Evolutionary conservation across 2,329 filamentous ascomycete genomes (phyloP).

Genomic region (Hymenoscyphus scutula): DNA sequence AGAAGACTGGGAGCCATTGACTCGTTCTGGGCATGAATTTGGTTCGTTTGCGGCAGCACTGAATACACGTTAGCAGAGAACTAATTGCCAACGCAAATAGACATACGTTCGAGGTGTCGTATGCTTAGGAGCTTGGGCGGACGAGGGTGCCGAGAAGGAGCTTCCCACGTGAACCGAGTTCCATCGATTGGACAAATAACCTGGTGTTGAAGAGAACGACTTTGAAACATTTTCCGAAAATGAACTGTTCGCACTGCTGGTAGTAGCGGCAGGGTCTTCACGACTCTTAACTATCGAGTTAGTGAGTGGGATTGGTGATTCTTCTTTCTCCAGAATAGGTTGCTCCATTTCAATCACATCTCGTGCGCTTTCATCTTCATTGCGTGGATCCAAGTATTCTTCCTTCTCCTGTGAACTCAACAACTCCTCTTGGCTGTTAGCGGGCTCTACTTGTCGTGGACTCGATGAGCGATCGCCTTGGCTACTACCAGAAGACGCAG

Average conservation of each 20-base stretch:
- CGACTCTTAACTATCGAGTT: neutral
- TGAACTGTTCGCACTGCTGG: slow-evolving; percentile 18
- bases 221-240: slow-evolving; percentile 26
- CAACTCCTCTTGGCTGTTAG: slow-evolving; percentile 18
- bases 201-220: slow-evolving; percentile 35
- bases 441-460: slow-evolving; percentile 17
- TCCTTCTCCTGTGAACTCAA: slow-evolving; percentile 10
- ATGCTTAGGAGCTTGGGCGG: slow-evolving; percentile 34
- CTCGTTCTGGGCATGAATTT: slow-evolving; percentile 33
- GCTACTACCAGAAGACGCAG: slow-evolving; percentile 25
- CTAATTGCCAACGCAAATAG: slow-evolving; percentile 1
- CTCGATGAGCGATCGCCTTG: slow-evolving; percentile 22
- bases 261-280: neutral
- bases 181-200: slow-evolving; percentile 51
- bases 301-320: neutral
- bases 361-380: neutral
- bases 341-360: slow-evolving; percentile 8
- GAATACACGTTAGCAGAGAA: slow-evolving; percentile 11
- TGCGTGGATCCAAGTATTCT: slow-evolving; percentile 11
- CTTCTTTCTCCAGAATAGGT: slow-evolving; percentile 2
- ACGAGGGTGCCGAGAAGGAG: slow-evolving; percentile 50
- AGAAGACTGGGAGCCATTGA: slow-evolving; percentile 19
- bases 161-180: slow-evolving; percentile 43
- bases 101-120: slow-evolving; percentile 46
- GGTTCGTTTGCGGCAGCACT: slow-evolving; percentile 29